Evolutionary conservation across 2,329 filamentous ascomycete species (phyloP), one percentile per base, ranked within the genome.

Genomic region (Diaporthe ilicicola): DNA sequence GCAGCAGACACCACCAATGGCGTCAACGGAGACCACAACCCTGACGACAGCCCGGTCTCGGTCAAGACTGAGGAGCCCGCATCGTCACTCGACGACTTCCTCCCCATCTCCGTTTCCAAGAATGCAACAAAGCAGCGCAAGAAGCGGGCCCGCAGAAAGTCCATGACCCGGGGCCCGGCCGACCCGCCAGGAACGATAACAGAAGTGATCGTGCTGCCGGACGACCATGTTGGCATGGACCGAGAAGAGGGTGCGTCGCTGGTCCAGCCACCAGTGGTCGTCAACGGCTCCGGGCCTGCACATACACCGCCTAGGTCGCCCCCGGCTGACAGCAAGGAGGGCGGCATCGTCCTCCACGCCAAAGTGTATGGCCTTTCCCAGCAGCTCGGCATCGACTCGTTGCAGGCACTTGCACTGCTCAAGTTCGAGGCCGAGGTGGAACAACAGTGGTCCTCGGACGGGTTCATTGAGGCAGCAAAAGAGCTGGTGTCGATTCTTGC

Each of bases 361-460:
- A 59, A 42, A 22, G 39, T 76, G 37, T 75, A 76, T 53, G 61
- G 67, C 15, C 67, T 74, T 12, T 69, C 67, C 27, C 37, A 55
- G 22, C 72, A 74, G 42, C 71, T 71, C 54, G 56, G 53, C 29
- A 56, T 76, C 46, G 39, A 55, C 29, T 71, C 70, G 4, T 71
- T 76, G 32, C 65, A 65, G 44, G 56, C 64, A 19, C 67, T 74
- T 19, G 70, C 74, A 19, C 65, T 72, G 27, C 10, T 46, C 6
- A 73, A 72, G 70, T 74, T 76, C 53, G 42, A 69, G 51, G 19
- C 32, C 59, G 72, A 67, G 19, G 61, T 56, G 10, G 29, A 48
- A 32, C 32, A 32, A 39, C 65, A 70, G 24, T 73, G 74, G 73
- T 48, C 53, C 7, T 69, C 55, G 29, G 71, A 69, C 3, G 74